Evolutionary conservation across 2,329 filamentous ascomycete species (phyloP).

Genomic region (Epichloe sylvatica): DNA sequence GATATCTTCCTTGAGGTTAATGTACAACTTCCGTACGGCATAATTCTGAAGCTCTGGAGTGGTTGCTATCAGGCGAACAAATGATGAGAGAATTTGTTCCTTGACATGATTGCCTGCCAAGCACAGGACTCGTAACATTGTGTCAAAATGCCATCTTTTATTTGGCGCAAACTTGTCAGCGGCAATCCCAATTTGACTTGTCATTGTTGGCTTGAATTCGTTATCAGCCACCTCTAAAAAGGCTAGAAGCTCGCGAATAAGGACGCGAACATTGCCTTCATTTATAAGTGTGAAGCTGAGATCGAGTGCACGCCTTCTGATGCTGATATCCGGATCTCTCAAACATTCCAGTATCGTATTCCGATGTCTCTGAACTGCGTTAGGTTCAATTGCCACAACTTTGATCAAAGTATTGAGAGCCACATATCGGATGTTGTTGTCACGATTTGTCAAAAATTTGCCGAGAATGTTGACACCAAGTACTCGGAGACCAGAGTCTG

Average conservation of each 20-base stretch:
- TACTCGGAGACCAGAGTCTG: constrained; percentile 85
- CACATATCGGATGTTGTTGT: constrained; percentile 98
- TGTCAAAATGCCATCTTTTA: constrained; percentile 97
- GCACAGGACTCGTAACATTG: constrained; percentile 86
- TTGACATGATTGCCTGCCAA: constrained; percentile 95
- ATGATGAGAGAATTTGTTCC: constrained; percentile 93
- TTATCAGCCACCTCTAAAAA: constrained; percentile 96
- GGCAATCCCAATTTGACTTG: constrained; percentile 91
- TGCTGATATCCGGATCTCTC: constrained; percentile 94
- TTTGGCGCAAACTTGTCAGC: constrained; percentile 92
- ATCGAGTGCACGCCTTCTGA: constrained; percentile 85
- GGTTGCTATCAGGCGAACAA: constrained; percentile 87
- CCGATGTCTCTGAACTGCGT: constrained; percentile 89
- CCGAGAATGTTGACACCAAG: constrained; percentile 96
- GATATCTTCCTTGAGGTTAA: constrained; percentile 85
- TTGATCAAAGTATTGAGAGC: constrained; percentile 95
- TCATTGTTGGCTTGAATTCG: constrained; percentile 98
- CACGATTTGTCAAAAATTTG: constrained; percentile 94
- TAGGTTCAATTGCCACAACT: constrained; percentile 94
- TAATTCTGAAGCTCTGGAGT: constrained; percentile 93
- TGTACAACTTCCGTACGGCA: constrained; percentile 87
- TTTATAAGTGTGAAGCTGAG: constrained; percentile 98
- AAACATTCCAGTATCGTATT: constrained; percentile 97
- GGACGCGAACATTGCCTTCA: constrained; percentile 83
- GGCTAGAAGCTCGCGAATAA: constrained; percentile 83